Evolutionary conservation across 176 grass and related monocot genomes (phyloP), one percentile per base, ranked within the genome.

Genomic region (Carex parvula): DNA sequence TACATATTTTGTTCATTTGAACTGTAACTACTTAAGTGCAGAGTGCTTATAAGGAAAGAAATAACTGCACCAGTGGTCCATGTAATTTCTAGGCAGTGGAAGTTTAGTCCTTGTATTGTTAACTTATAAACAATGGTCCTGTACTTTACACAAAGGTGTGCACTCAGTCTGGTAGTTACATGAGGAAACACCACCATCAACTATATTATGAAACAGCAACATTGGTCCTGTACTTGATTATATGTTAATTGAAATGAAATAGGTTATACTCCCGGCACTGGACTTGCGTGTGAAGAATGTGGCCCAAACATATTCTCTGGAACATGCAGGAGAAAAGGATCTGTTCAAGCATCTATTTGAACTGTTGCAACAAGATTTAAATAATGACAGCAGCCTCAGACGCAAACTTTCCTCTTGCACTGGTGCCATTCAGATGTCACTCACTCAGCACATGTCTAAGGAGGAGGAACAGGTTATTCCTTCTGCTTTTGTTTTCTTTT

Each of bases 251-350:
- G 3, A 55, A 26, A 76, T 76, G 48, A 17, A 76, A 42, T 60
- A 97, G 94, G 94, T 94, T 87, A 94, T 97, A 70, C 91, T 97
- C 86, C 92, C 92, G 61, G 92, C 94, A 86, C 90, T 97, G 42
- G 94, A 97, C 75, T 89, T 85, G 71, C 92, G 94, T 60, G 94
- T 97, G 50, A 94, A 97, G 86, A 97, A 97, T 84, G 87, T 97
- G 39, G 92, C 94, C 84, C 74, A 84, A 65, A 97, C 94, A 32
- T 97, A 97, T 78, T 92, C 85, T 54, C 88, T 97, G 67, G 94
- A 97, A 80, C 94, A 97, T 87, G 88, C 90, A 85, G 87, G 92
- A 53, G 92, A 97, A 60, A 91, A 86, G 83, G 83, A 85, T 90
- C 85, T 94, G 41, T 94, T 97, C 83, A 32, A 84, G 57, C 81